Evolutionary conservation across 495 filamentous ascomycete genomes (phyloP).

Genomic region (Cercophora sp.): DNA sequence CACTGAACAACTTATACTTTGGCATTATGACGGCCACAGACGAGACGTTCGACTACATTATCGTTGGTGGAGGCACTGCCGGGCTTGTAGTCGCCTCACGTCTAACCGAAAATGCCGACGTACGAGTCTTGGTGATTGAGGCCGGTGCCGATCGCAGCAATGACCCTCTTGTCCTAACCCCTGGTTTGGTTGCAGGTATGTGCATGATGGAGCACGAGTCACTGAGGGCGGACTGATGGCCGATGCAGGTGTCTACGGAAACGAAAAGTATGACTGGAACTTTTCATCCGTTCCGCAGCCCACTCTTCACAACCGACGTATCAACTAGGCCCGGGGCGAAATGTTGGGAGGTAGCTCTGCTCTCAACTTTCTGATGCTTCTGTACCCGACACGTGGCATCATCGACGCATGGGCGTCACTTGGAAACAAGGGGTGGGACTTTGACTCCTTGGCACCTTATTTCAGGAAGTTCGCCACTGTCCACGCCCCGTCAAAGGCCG

Average conservation of each 20-base stretch:
- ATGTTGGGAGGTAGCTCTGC: constrained; percentile 54
- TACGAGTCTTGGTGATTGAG: constrained; percentile 50
- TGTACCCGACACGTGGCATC: constrained; percentile 39
- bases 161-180: constrained; percentile 45
- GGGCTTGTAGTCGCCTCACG: constrained; percentile 75
- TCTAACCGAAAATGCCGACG: constrained; percentile 41
- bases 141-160: constrained; percentile 47
- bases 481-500: constrained; percentile 23
- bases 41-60: constrained; percentile 68
- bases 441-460: constrained; percentile 46
- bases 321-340: constrained; percentile 47
- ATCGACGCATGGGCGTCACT: constrained; percentile 54
- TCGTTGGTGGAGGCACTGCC: constrained; percentile 83
- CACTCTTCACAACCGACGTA: constrained; percentile 28
- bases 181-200: constrained; percentile 41
- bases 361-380: constrained; percentile 51
- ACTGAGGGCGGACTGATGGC: too few species aligned
- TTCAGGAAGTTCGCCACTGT: constrained; percentile 40
- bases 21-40: too few species aligned
- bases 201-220: too few species aligned
- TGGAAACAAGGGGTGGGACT: constrained; percentile 53
- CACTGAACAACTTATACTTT: too few species aligned
- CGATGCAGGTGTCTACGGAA: constrained; percentile 43
- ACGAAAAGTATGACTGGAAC: constrained; percentile 54
- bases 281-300: constrained; percentile 41